Evolutionary conservation across 306 rosid species (phyloP), one percentile per base, ranked within the genome.

Genomic region (Rubus parviflorus): DNA sequence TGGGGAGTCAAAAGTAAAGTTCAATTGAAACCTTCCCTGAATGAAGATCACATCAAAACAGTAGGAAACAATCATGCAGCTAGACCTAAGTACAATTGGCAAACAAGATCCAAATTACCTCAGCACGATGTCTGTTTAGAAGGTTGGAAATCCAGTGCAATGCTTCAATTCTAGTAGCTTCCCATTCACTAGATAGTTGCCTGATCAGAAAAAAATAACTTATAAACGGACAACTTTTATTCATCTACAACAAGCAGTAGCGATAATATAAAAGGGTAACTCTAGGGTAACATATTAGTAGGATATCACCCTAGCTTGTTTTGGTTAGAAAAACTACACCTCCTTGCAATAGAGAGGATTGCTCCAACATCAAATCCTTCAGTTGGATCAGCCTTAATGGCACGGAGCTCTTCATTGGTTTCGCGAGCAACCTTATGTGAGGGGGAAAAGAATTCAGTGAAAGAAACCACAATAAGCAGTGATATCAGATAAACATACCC

Each of bases 361-460:
- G 98, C 88, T 83, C 86, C 98, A 63, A 96, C 90, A 35, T 96
- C 89, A 81, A 96, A 96, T 5, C 89, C 94, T 85, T 92, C 99
- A 77, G 94, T 80, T 77, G 94, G 97, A 88, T 87, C 88, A 41
- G 90, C 98, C 83, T 82, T 85, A 75, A 89, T 79, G 63, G 89
- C 85, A n/a, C 91, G 97, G 77, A 96, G 96, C 86, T 91, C 99
- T 84, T 96, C 97, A 72, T 96, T 96, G 68, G 98, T 96, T 89
- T 96, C 98, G 54, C 97, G 89, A 80, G 99, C 97, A 88, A 96
- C 96, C 99, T 96, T 70, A 72, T 8, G 22, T 46, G 60, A 45
- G 57, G 6, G 10, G 12, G 70, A 63, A 45, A 54, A 13, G 15
- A 42, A 43, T 52, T 72, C 30, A 56, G 47, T 62, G 54, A 30